These are phyloP conservation scores for Aspergillus vadensis DNA, from an alignment of 2,329 filamentous ascomycete genomes.

Conservation along the genomic window DNA sequence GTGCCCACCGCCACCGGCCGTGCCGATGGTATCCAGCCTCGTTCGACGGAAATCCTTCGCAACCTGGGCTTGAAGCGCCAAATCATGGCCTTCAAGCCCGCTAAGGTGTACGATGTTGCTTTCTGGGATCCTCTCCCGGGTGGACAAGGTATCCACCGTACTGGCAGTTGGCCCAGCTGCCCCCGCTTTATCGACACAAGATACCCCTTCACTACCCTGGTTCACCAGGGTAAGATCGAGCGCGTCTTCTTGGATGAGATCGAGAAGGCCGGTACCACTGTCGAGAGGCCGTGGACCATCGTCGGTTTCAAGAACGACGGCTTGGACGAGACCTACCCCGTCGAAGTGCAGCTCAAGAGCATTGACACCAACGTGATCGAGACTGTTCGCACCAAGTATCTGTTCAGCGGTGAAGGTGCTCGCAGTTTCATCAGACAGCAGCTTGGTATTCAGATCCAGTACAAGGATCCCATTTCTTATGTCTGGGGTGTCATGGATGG, in stretches of 20 bases:
- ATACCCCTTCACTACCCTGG: constrained; percentile 64
- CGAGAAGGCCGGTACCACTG: constrained; percentile 57
- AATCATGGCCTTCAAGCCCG: constrained; percentile 85
- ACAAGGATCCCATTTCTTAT: constrained; percentile 65
- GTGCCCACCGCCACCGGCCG: constrained; percentile 84
- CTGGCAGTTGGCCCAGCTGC: constrained; percentile 79
- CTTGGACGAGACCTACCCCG: constrained; percentile 69
- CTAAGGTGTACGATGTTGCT: constrained; percentile 75
- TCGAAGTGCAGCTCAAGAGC: constrained; percentile 75
- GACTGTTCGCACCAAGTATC: constrained; percentile 63
- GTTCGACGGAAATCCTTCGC: constrained; percentile 80
- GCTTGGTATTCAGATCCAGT: constrained; percentile 66
- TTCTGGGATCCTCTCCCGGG: constrained; percentile 62
- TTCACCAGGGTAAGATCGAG: constrained; percentile 66
- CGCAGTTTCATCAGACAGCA: constrained; percentile 62
- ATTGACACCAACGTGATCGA: constrained; percentile 71
- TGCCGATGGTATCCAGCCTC: constrained; percentile 88
- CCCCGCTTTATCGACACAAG: constrained; percentile 74
- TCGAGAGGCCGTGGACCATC: constrained; percentile 65
- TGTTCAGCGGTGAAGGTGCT: constrained; percentile 65
- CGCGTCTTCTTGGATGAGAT: constrained; percentile 64
- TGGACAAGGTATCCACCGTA: constrained; percentile 59
- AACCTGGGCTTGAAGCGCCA: constrained; percentile 88
- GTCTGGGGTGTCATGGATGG: constrained; percentile 70
- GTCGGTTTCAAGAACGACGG: constrained; percentile 63